Base-by-base conservation (phyloP, 2,329 filamentous ascomycete species). In the Lachnellula arida region DNA sequence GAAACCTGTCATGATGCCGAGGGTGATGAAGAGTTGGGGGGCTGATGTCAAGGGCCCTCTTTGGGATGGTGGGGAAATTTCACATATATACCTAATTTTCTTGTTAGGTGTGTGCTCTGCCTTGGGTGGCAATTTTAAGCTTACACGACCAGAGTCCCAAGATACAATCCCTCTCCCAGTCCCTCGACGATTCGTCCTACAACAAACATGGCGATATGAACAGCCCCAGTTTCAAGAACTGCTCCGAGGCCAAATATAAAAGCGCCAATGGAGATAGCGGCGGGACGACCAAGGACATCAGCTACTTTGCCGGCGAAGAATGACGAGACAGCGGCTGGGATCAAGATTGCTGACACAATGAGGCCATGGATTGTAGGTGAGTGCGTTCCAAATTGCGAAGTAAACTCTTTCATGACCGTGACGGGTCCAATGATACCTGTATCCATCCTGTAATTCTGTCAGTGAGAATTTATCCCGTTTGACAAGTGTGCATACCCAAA, bases 51-150 rank as follows among this genome's bases (percentile, higher is more conserved):
- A 65, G 0, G 74, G 70, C 0, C 81, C 82, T 28, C 83, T 71
- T 4, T 72, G 68, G 4, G 68, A 70, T 1, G 75, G 70, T 0
- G 82, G 82, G 1, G 82, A 78, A 15, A 86, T 82, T 66, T 87
- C 84, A 55, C 79, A 80, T 25, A 86, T 80, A 59, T 85, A 82
- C 3, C 65, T 67, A 49, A 86, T 80, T 58, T 85, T 82, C 3
- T 64, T 67, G 49, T 43, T 19, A 4, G 15, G 11, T 25, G 7
- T 40, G 39, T 40, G 39, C 12, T 4, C 23, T 37, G 15, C 11
- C n/a, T 11, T 5, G 5, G 37, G 19, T 19, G 43, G 17, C 2
- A 19, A 23, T 12, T 32, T 19, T 9, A 47, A 34, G 63, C 70
- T 56, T 65, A 77, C 64, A 85, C 81, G 9, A 75, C 73, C 23